Evolutionary conservation across 495 filamentous ascomycete species (phyloP).

Genomic region (Staphylotrichum tortipilum): DNA sequence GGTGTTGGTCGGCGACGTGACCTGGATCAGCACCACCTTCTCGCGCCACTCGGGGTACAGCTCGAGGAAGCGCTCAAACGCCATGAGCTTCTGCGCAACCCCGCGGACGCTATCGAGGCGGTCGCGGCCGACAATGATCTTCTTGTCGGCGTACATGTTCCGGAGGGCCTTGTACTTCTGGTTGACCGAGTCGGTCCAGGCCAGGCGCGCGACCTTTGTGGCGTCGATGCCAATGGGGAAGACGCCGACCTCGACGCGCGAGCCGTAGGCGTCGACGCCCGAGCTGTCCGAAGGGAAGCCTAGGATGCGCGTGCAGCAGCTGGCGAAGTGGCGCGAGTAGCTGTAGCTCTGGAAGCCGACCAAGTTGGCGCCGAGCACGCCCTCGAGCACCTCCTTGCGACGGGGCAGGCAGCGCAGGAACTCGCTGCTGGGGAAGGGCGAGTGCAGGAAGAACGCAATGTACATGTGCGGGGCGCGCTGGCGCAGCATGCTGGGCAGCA

Average conservation of each 20-base stretch:
- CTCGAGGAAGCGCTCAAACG: constrained; percentile 84
- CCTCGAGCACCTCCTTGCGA: constrained; percentile 78
- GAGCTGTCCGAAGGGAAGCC: constrained; percentile 71
- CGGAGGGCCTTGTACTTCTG: constrained; percentile 61
- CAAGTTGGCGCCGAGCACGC: constrained; percentile 81
- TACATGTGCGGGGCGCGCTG: constrained; percentile 76
- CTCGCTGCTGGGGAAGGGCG: constrained; percentile 89
- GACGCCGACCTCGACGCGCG: constrained; percentile 78
- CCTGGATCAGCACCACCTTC: constrained; percentile 89
- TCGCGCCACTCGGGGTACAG: constrained; percentile 79
- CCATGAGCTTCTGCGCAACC: constrained; percentile 85
- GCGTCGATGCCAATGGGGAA: constrained; percentile 89
- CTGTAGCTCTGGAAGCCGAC: constrained; percentile 89
- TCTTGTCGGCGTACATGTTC: constrained; percentile 67
- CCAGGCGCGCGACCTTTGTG: constrained; percentile 56
- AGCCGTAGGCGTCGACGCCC: constrained; percentile 80
- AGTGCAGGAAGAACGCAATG: constrained; percentile 85
- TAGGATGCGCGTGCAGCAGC: constrained; percentile 80
- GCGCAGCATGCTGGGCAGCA: constrained; percentile 76
- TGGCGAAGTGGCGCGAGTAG: constrained; percentile 85
- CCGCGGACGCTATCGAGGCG: constrained; percentile 82
- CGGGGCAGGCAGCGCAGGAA: constrained; percentile 79
- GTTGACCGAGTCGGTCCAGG: constrained; percentile 58
- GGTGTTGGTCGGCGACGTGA: constrained; percentile 77
- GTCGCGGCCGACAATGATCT: constrained; percentile 91